Evolutionary conservation across 106 monocot genomes (phyloP).

Genomic region (Posidonia australis): DNA sequence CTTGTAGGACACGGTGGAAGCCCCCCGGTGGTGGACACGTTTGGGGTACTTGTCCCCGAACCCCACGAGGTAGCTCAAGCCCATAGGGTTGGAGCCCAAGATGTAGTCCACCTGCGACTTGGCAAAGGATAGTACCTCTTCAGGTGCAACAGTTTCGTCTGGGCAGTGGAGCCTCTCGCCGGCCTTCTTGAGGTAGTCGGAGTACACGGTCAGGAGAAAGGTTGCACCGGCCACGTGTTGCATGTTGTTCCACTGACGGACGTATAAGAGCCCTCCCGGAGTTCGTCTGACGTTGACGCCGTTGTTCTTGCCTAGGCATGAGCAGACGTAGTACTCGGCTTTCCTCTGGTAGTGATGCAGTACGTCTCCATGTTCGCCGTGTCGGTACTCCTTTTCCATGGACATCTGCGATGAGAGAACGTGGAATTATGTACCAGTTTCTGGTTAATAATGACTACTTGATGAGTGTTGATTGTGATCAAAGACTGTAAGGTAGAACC

Average conservation of each 20-base stretch:
- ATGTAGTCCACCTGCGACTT: constrained; percentile 62
- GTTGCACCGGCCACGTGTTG: constrained; percentile 67
- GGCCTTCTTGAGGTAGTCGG: constrained; percentile 30
- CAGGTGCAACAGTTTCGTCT: constrained; percentile 7
- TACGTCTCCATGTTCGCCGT: constrained; percentile 10
- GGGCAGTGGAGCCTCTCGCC: constrained; percentile 21
- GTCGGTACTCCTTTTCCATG: background rate
- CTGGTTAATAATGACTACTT: no score
- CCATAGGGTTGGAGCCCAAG: constrained; percentile 50
- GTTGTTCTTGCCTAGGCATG: constrained; percentile 55
- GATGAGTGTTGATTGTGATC: no score
- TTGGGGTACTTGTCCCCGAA: constrained; percentile 49
- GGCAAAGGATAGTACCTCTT: constrained; percentile 27
- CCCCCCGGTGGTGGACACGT: constrained; percentile 63
- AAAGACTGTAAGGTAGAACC: no score
- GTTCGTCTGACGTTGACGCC: constrained; percentile 55
- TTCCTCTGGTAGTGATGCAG: constrained; percentile 44
- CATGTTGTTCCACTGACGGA: constrained; percentile 90
- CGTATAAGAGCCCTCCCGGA: constrained; percentile 57
- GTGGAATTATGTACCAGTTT: no score
- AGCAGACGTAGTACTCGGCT: constrained; percentile 75
- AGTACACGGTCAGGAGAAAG: constrained; percentile 60
- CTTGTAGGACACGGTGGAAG: constrained; percentile 66
- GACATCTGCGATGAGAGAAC: constrained; percentile 28
- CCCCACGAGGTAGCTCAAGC: constrained; percentile 65